These are phyloP conservation scores for Phytophthora hibernalis DNA, from an alignment of 352 stramenopile species.

Conservation along the genomic window DNA sequence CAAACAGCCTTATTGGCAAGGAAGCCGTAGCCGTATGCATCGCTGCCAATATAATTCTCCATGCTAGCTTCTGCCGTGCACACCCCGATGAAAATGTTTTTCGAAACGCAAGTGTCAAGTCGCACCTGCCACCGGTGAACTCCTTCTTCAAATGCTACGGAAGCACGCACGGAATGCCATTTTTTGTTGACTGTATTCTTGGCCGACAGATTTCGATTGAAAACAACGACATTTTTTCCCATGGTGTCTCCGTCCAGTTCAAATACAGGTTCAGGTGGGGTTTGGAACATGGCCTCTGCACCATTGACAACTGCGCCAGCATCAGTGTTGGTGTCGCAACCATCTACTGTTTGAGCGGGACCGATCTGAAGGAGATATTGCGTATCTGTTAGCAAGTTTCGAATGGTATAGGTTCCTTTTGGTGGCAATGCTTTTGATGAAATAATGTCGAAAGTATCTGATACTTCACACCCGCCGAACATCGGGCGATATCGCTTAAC, in stretches of 20 bases:
- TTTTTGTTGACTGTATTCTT: constrained; percentile 92
- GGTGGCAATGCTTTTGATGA: constrained; percentile 33
- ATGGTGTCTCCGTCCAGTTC: constrained; percentile 65
- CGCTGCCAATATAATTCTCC: constrained; percentile 92
- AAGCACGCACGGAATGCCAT: constrained; percentile 87
- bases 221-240: constrained; percentile 83
- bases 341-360: constrained; percentile 14
- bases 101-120: constrained; percentile 89
- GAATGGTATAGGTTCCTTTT: constrained; percentile 49
- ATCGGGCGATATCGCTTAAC: constrained; percentile 11
- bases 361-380: constrained; percentile 47
- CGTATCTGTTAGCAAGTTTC: constrained; percentile 55
- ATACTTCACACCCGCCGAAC: neutral
- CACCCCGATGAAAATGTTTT: constrained; percentile 94
- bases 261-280: constrained; percentile 65
- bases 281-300: constrained; percentile 54
- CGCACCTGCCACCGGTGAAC: constrained; percentile 90
- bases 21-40: constrained; percentile 90
- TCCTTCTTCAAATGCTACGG: constrained; percentile 72
- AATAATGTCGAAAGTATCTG: neutral
- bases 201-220: constrained; percentile 80
- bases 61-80: constrained; percentile 70
- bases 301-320: neutral
- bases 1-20: constrained; percentile 92
- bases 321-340: neutral